Conservation (phyloP, 1,284 basidiomycete species). For the Naganishia sp. region DNA sequence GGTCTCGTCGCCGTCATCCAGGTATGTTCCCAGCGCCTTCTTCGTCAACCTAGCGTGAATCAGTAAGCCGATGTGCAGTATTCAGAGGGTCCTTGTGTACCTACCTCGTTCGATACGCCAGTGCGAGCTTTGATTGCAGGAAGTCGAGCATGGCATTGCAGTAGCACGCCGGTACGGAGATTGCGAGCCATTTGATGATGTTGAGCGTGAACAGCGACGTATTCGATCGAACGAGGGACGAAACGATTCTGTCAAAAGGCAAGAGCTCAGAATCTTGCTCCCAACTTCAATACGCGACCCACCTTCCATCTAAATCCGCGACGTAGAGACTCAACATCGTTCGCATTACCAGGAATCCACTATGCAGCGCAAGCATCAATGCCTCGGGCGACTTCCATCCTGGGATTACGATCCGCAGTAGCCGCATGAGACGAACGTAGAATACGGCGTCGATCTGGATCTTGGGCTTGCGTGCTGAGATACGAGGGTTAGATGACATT, state of each 20-base stretch:
- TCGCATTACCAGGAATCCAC: slow-evolving; percentile 79
- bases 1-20: slow-evolving; percentile 62
- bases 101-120: slow-evolving; percentile 81
- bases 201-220: slow-evolving; percentile 78
- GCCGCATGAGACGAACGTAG: slow-evolving; percentile 73
- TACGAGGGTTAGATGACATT: not conserved
- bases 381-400: slow-evolving; percentile 82
- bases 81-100: not conserved
- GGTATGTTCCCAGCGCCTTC: slow-evolving; percentile 79
- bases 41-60: slow-evolving; percentile 63
- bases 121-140: slow-evolving; percentile 88
- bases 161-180: slow-evolving; percentile 95
- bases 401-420: slow-evolving; percentile 88
- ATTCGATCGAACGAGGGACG: slow-evolving; percentile 87
- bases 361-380: slow-evolving; percentile 80
- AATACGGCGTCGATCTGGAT: slow-evolving; percentile 78
- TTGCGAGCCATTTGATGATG: slow-evolving; percentile 83
- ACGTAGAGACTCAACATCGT: slow-evolving; percentile 95
- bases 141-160: slow-evolving; percentile 95
- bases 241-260: slow-evolving; percentile 72
- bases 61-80: not conserved
- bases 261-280: not conserved
- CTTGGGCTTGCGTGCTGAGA: slow-evolving; percentile 20
- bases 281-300: slow-evolving; percentile 43
- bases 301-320: slow-evolving; percentile 90